Percentiles rank a stretch among this genome's conserved stretches.
Conservation (phyloP, 208 protist genomes). For the Porcisia hertigi region DNA sequence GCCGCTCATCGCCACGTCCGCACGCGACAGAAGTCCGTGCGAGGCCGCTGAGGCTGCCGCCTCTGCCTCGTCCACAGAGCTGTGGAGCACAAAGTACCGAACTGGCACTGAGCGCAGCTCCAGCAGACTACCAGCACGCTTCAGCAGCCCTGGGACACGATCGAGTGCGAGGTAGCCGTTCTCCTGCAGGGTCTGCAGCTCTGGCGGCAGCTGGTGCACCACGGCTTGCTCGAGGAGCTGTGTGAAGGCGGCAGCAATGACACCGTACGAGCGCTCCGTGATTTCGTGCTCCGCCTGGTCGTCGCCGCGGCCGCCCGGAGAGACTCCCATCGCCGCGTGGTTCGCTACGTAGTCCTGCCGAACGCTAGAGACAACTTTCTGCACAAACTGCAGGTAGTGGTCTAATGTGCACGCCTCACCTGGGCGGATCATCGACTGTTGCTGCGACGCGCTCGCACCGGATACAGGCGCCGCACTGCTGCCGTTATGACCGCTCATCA, state of each 20-base stretch:
- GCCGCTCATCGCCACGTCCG: background rate
- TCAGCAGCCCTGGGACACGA: constrained; percentile 60
- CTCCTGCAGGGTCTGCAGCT: constrained; percentile 52
- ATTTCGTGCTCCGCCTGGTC: constrained; percentile 69
- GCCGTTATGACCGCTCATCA: constrained; percentile 11
- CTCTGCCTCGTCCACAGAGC: constrained; percentile 40
- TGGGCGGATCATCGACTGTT: constrained; percentile 31
- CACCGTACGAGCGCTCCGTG: constrained; percentile 52
- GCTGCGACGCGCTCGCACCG: constrained; percentile 13
- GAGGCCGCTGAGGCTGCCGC: constrained; percentile 6
- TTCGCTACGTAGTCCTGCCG: constrained; percentile 51
- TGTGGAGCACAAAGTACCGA: constrained; percentile 84
- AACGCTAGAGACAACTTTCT: constrained; percentile 70
- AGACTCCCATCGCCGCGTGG: constrained; percentile 26
- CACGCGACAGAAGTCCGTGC: background rate
- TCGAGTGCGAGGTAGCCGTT: constrained; percentile 78
- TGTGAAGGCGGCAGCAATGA: constrained; percentile 66
- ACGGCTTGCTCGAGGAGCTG: constrained; percentile 61
- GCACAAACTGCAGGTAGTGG: constrained; percentile 67
- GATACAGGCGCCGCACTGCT: constrained; percentile 1
- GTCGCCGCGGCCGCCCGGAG: constrained; percentile 37
- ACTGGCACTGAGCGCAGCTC: constrained; percentile 74
- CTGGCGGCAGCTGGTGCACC: constrained; percentile 48
- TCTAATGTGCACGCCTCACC: constrained; percentile 81
- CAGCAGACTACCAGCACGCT: constrained; percentile 53